phyloP scores from a whole-genome alignment of 1,284 basidiomycete species.

The Naganishia sp. region DNA sequence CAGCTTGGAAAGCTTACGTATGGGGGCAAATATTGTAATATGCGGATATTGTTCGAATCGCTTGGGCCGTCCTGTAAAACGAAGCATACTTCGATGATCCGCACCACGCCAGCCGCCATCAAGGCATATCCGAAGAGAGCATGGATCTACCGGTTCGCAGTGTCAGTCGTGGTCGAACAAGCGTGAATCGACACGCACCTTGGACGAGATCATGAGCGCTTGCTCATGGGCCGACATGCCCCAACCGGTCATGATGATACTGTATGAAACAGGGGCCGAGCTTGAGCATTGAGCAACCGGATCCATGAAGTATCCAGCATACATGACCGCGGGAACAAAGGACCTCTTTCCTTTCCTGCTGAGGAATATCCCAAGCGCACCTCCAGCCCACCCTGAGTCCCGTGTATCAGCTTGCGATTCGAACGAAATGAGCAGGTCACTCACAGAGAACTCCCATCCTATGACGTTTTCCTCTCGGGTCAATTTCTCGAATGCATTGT shows the following conservation, averaged over 20 bases:
- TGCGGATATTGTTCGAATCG: conserved; percentile 51
- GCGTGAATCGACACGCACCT: conserved; percentile 55
- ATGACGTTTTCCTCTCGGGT: conserved; percentile 27
- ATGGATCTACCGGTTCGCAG: conserved; percentile 65
- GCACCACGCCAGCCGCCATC: conserved; percentile 77
- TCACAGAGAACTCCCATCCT: conserved; percentile 66
- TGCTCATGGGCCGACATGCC: conserved; percentile 92
- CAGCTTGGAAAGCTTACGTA: conserved; percentile 63
- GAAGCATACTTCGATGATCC: conserved; percentile 86
- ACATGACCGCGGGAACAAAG: conserved; percentile 82
- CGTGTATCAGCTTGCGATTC: conserved; percentile 4
- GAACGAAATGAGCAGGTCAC: conserved; percentile 33
- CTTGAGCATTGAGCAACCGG: not conserved
- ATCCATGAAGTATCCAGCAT: conserved; percentile 37
- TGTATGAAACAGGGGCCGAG: conserved; percentile 43
- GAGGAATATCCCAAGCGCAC: conserved; percentile 81
- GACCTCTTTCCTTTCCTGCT: conserved; percentile 81
- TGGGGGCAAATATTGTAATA: conserved; percentile 81
- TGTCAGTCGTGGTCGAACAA: not conserved
- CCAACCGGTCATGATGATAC: conserved; percentile 88
- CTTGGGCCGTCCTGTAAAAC: conserved; percentile 56
- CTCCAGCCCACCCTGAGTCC: conserved; percentile 82
- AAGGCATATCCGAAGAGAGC: conserved; percentile 79
- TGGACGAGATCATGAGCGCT: conserved; percentile 77
- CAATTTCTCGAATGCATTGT: conserved; percentile 44